Evolutionary conservation across 495 filamentous ascomycete genomes (phyloP), one percentile per base, ranked within the genome.

Genomic region (Annulohypoxylon stygium): DNA sequence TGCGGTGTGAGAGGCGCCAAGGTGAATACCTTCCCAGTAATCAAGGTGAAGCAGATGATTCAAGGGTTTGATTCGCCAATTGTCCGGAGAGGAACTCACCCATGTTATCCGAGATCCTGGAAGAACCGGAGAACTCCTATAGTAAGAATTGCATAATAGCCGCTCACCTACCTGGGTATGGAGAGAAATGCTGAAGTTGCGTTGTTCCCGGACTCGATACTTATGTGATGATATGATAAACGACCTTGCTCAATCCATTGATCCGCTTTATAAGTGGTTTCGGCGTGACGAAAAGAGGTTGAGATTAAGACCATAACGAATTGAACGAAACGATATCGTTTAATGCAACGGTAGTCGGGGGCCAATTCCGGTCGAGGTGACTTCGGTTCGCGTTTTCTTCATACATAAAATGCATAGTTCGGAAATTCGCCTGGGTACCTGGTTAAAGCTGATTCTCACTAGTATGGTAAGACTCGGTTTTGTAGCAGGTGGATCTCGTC

Each of bases 1-100:
- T 70, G 67, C 67, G 72, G 72, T 75, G 71, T 74, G 72, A 75
- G 67, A 64, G 36, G 45, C 37, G 63, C 67, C 50, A 51, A 70
- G 71, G 71, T 70, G 63, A 67, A 55, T 39, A 30, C 5, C 30
- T 30, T 4, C 30, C 30, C 3, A 30, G 30, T 6, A 57, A 34
- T 66, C 20, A 73, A 73, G 66, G 67, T 74, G 71, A 74, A 67
- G 62, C 16, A 6, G 4, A 16, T 43, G 25, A 41, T 37, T 67
- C 57, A 36, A 47, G 30, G 48, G 9, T 70, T 63, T 67, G 58
- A 70, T 75, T 70, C 61, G 63, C 20, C 26, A 59, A 33, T 14
- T 64, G 51, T 16, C 30, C 60, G 58, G 51, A 58, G 61, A 69
- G 65, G 71, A 65, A 66, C 45, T 55, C 12, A 54, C 47, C 66